Base-by-base conservation (phyloP, 768 basidiomycete genomes). In the Tephrocybe sp. region DNA sequence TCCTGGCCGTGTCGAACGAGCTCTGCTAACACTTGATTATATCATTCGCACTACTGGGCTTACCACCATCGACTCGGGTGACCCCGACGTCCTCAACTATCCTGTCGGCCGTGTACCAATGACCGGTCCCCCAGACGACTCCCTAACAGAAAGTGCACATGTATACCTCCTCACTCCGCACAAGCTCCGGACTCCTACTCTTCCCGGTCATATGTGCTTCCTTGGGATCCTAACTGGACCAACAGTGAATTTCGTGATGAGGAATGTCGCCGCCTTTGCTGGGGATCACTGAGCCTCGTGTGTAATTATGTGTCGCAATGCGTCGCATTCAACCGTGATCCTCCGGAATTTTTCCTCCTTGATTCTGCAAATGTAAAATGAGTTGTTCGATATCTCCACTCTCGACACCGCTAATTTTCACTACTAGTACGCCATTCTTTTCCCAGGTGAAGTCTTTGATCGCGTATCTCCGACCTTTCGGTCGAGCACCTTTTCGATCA, bases 181-280 rank as follows among this genome's bases (percentile, higher is more conserved):
- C 62, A 68, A 50, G 58, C 71, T 38, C 55, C 68, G 0, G 74
- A 78, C 50, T 68, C 62, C 1, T 69, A 71, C 45, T 65, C 70
- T 0, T 70, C 73, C 9, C 83, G 79, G 70, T 68, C 74, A 0
- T 78, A 76, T 46, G 71, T 70, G 10, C 75, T 83, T 5, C 78
- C 82, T 1, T 92, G 88, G 88, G 78, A 84, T 58, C 64, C 74
- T 0, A 53, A 65, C 2, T 88, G 86, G 86, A 69, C 73, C 1
- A 62, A 71, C 0, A 70, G 68, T 0, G 79, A 91, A 56, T 74
- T 77, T 28, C 77, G 78, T 32, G 79, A 78, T 46, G 90, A 92
- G 62, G 85, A 88, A 58, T 82, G 82, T 50, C 78, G 89, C n/a
- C 70, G 90, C 21, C 72, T 91, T 15, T 87, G 85, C 61, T 91